These are phyloP conservation scores for Volvox africanus DNA, from an alignment of 139 green algal species.

Conservation along the genomic window DNA sequence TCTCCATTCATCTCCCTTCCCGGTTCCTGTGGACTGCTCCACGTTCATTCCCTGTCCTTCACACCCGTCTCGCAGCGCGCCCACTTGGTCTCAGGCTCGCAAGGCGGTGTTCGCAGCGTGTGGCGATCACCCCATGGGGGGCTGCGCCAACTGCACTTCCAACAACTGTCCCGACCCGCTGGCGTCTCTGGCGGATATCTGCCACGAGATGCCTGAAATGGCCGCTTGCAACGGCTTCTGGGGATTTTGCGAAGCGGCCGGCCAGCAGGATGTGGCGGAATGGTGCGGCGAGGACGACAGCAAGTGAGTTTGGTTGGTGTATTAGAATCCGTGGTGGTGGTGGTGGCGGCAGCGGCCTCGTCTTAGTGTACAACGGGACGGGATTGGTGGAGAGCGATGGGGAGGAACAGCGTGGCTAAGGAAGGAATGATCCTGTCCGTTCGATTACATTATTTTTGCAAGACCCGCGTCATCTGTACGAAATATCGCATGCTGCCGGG, in stretches of 20 bases:
- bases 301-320: slow-evolving; percentile 7
- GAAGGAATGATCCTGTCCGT: no score
- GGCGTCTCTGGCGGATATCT: slow-evolving; percentile 50
- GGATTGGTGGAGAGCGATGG: no score
- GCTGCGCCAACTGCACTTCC: slow-evolving; percentile 48
- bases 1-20: no score
- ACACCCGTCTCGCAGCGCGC: background rate
- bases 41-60: no score
- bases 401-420: no score
- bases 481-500: no score
- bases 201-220: slow-evolving; percentile 63
- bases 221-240: slow-evolving; percentile 49
- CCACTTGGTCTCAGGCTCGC: slow-evolving; percentile 42
- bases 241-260: slow-evolving; percentile 28
- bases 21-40: no score
- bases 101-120: slow-evolving; percentile 52
- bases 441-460: no score
- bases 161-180: slow-evolving; percentile 59
- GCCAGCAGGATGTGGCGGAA: slow-evolving; percentile 5
- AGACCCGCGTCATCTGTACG: no score
- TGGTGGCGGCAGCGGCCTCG: no score
- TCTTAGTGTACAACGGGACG: no score
- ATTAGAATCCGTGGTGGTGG: no score
- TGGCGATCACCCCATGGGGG: slow-evolving; percentile 55
- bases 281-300: slow-evolving; percentile 35